Percentiles rank a stretch among this genome's conserved stretches.
phyloP scores from a whole-genome alignment of 2,329 filamentous ascomycete genomes.

The Aspergillus novofumigatus region DNA sequence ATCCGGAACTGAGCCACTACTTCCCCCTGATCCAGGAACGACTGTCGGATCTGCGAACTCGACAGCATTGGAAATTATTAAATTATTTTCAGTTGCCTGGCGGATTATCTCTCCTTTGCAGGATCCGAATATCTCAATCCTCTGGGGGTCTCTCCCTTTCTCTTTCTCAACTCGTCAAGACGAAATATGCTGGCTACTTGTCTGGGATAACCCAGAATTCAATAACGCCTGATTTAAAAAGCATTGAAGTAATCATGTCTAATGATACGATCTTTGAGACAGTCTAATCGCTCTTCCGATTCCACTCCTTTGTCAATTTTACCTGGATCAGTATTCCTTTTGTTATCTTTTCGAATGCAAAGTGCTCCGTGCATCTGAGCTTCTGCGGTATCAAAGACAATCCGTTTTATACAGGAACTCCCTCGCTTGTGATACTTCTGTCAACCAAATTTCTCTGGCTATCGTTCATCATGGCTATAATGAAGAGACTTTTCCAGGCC shows the following conservation, averaged over 20 bases:
- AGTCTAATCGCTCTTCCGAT: not conserved
- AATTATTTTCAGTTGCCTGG: not conserved
- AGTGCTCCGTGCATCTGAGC: not conserved
- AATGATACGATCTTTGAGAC: not conserved
- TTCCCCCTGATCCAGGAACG: slow-evolving; percentile 15
- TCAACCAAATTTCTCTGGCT: not conserved
- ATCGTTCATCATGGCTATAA: slow-evolving; percentile 25
- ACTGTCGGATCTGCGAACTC: slow-evolving; percentile 15
- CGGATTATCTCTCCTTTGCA: not conserved
- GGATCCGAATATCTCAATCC: not conserved
- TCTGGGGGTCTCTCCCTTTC: not conserved
- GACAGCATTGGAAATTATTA: not conserved
- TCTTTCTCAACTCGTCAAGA: not conserved
- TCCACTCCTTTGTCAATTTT: not conserved
- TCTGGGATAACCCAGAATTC: not conserved
- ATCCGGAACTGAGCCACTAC: slow-evolving; percentile 11
- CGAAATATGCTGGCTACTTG: not conserved
- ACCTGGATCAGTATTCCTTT: not conserved
- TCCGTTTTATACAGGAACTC: not conserved
- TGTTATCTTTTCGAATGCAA: not conserved
- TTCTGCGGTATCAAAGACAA: not conserved
- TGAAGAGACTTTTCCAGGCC: slow-evolving; percentile 32
- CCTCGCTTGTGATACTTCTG: not conserved
- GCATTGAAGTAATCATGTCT: not conserved
- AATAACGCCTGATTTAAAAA: not conserved